These are phyloP conservation scores for Pulveroboletus frians DNA, from an alignment of 768 basidiomycete genomes.

Conservation along the genomic window DNA sequence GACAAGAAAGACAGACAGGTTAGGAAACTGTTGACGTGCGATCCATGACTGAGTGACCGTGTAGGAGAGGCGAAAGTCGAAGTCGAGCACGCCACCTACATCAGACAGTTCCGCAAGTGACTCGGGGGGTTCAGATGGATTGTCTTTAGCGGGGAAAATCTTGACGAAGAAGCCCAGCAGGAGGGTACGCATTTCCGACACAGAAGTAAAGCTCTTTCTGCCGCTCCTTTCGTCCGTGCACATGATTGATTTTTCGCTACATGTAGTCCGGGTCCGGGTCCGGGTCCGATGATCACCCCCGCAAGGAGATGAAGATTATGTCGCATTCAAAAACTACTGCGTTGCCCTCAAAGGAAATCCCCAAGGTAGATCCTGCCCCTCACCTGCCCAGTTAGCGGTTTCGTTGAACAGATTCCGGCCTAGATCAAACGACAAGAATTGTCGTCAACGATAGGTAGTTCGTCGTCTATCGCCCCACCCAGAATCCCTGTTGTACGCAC, in stretches of 20 bases:
- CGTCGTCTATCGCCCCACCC: slow-evolving; percentile 8
- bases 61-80: slow-evolving; percentile 17
- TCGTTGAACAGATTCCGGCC: not conserved
- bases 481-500: slow-evolving; percentile 19
- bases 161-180: slow-evolving; percentile 3
- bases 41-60: not conserved
- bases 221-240: not conserved
- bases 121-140: slow-evolving; percentile 8
- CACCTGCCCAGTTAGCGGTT: not conserved
- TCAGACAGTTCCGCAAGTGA: slow-evolving; percentile 9
- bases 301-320: not conserved
- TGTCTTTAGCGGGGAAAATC: not conserved
- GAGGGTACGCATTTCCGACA: slow-evolving; percentile 1
- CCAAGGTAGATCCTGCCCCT: slow-evolving; percentile 11
- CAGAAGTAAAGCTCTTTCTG: slow-evolving; percentile 11
- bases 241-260: not conserved
- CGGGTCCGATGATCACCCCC: slow-evolving; percentile 5
- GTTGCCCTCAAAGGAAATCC: not conserved
- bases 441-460: not conserved
- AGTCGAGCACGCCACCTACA: slow-evolving; percentile 3
- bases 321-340: slow-evolving; percentile 1
- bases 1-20: slow-evolving; percentile 19
- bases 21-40: not conserved
- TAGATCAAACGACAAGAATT: slow-evolving; percentile 10
- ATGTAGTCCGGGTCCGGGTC: slow-evolving; percentile 21